A percentile compares a stretch with the other conserved stretches of the same genome.
Evolutionary conservation across 2,329 filamentous ascomycete species (phyloP).

Genomic region (Sarocladium brachiariae): DNA sequence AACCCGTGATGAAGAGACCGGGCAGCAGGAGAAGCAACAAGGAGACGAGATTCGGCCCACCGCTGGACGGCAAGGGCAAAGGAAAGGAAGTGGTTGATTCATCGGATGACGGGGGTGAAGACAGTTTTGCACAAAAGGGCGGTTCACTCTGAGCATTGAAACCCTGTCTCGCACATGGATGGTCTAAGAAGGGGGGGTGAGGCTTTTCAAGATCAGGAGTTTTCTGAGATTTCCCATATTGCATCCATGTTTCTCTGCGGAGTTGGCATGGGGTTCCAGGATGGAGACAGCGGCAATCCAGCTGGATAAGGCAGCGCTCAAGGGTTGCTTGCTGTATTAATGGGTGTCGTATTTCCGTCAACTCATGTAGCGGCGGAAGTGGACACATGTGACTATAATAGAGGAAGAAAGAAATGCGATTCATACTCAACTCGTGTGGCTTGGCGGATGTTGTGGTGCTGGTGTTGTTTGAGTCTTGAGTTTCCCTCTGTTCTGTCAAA

Average conservation of each 20-base stretch:
- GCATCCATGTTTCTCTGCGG: neutral
- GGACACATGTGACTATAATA: too few relatives aligned
- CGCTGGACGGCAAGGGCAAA: conserved; percentile 33
- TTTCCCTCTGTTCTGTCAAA: conserved; percentile 5
- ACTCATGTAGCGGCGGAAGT: too few relatives aligned
- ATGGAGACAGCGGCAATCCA: neutral
- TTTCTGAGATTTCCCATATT: neutral
- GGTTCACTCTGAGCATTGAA: conserved; percentile 33
- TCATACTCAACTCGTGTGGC: too few relatives aligned
- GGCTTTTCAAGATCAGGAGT: neutral
- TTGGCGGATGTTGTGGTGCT: conserved; percentile 1
- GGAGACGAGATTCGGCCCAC: conserved; percentile 27
- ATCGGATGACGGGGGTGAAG: conserved; percentile 28
- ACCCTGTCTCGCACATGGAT: neutral
- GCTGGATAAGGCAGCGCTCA: neutral
- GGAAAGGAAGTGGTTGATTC: conserved; percentile 38
- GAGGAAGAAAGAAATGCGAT: neutral
- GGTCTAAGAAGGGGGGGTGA: neutral
- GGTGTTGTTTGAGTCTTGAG: conserved; percentile 5
- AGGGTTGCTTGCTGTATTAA: too few relatives aligned
- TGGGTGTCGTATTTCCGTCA: too few relatives aligned
- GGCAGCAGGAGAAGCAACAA: conserved; percentile 35
- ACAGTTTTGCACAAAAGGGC: conserved; percentile 25
- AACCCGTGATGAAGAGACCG: conserved; percentile 23
- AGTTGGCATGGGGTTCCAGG: neutral